Percentiles rank a stretch among this genome's conserved stretches.
Conservation (phyloP, 148 eudicot species). For the Cornus kousa region DNA sequence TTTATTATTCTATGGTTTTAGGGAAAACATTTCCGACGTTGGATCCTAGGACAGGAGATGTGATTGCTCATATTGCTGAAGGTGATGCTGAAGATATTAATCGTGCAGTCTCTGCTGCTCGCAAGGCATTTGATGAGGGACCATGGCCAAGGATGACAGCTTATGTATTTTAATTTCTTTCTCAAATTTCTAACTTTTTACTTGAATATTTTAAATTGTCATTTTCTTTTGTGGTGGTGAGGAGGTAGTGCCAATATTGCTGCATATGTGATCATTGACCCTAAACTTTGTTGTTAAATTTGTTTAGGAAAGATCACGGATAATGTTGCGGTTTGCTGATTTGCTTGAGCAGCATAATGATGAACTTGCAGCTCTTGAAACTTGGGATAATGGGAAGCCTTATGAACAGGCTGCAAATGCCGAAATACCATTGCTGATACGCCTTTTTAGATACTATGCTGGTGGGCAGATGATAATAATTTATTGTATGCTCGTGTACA, state of each 20-base stretch:
- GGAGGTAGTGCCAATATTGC: neutral
- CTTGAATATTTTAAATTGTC: neutral
- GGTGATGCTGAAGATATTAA: slow-evolving; percentile 75
- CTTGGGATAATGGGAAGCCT: slow-evolving; percentile 75
- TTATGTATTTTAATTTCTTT: slow-evolving; percentile 40
- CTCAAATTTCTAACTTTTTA: too few species aligned
- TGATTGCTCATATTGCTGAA: slow-evolving; percentile 74
- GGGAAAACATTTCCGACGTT: slow-evolving; percentile 64
- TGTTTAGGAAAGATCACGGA: slow-evolving; percentile 53
- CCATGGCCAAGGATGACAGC: slow-evolving; percentile 91
- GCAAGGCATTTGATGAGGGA: slow-evolving; percentile 84
- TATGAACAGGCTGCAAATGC: slow-evolving; percentile 53
- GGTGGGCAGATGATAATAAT: slow-evolving; percentile 24
- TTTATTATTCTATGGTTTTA: slow-evolving; percentile 14
- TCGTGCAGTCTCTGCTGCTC: slow-evolving; percentile 75
- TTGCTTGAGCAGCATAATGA: slow-evolving; percentile 68
- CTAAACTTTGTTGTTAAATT: neutral
- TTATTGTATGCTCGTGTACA: neutral
- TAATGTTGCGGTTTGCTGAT: slow-evolving; percentile 63
- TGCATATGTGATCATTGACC: neutral
- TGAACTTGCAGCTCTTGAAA: slow-evolving; percentile 72
- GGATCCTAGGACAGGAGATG: slow-evolving; percentile 80
- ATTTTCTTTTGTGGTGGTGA: neutral
- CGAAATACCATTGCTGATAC: slow-evolving; percentile 63
- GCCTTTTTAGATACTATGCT: slow-evolving; percentile 65